Base-by-base conservation (phyloP, 176 grass and related monocot genomes). In the Typha latifolia region DNA sequence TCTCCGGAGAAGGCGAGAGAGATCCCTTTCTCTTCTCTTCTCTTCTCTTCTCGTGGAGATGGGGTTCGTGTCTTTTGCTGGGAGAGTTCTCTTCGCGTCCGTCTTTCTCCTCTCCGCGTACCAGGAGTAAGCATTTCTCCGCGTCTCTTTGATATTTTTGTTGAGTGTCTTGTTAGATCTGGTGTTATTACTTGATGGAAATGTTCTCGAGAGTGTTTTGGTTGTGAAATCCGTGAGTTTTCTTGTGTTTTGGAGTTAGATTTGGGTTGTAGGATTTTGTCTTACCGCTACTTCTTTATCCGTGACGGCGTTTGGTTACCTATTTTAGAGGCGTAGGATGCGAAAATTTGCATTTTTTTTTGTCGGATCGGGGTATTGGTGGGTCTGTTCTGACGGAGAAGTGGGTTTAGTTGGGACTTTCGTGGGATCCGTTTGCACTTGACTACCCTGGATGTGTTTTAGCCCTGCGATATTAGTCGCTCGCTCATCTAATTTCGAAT, bases 51-150 rank as follows among this genome's bases (percentile, higher is more conserved):
- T 32, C 8, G 63, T 65, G 32, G 79, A 80, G 72, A 95, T 95
- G 90, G 86, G 86, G 49, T 95, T 95, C 83, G 77, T 86, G 13
- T 90, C 85, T 64, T 95, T 95, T 67, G 74, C 79, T 51, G 90
- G 90, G 61, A 89, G 90, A 76, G 82, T 90, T 66, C 83, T 95
- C 68, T 95, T 90, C 77, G 82, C 84, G 63, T 81, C 83, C 15
- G 82, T 85, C 10, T 95, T 95, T 67, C 86, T 95, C 70, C 86
- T 95, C 48, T 95, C 83, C 64, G 90, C 90, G 23, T 95, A 95
- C 83, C 90, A 86, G 83, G 90, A 95, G 90, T 95, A 84, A 67
- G 90, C 68, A 6, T 14, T 19, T 64, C 62, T 15, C 10, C 15
- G 52, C 13, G 19, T 47, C 34, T 6, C 12, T 53, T 59, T 13